Conservation (phyloP, 2,329 filamentous ascomycete species). For the Rachicladosporium sp. region DNA sequence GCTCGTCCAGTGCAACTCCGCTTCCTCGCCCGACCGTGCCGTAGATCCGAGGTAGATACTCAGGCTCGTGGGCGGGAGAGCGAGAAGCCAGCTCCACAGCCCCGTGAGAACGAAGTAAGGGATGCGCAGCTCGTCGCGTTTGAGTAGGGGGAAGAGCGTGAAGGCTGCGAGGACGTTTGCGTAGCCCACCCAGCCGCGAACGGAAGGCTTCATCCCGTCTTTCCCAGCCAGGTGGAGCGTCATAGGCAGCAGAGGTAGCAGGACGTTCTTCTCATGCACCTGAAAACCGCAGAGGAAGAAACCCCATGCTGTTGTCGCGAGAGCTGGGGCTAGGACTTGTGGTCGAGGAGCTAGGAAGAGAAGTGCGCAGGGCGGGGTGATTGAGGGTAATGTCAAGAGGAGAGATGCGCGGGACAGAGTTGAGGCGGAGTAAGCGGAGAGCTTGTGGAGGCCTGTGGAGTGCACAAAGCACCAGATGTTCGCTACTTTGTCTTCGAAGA, state of each 20-base stretch:
- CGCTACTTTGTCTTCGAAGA: constrained; percentile 98
- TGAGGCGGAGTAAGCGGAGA: constrained; percentile 58
- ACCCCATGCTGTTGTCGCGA: constrained; percentile 81
- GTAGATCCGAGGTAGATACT: constrained; percentile 46
- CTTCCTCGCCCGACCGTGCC: constrained; percentile 6
- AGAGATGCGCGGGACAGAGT: constrained; percentile 68
- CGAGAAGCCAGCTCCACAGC: constrained; percentile 84
- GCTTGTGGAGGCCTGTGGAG: constrained; percentile 61
- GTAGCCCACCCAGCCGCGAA: constrained; percentile 87
- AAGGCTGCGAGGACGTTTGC: constrained; percentile 80
- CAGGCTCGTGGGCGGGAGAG: constrained; percentile 66
- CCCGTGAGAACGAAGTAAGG: constrained; percentile 77
- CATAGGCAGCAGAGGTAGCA: constrained; percentile 87
- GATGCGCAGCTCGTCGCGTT: constrained; percentile 68
- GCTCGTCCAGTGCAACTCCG: constrained; percentile 9
- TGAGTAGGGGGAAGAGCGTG: constrained; percentile 87
- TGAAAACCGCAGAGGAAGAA: constrained; percentile 99
- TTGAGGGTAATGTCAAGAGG: constrained; percentile 59
- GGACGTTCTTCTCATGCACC: constrained; percentile 94
- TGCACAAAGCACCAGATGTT: constrained; percentile 96
- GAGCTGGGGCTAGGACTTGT: constrained; percentile 62
- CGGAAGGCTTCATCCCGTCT: constrained; percentile 62
- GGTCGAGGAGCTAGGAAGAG: constrained; percentile 69
- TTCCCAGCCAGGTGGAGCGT: constrained; percentile 74
- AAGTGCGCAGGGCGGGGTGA: constrained; percentile 65